Evolutionary conservation across 1,284 basidiomycete genomes (phyloP).

Genomic region (Ganoderma boninense): DNA sequence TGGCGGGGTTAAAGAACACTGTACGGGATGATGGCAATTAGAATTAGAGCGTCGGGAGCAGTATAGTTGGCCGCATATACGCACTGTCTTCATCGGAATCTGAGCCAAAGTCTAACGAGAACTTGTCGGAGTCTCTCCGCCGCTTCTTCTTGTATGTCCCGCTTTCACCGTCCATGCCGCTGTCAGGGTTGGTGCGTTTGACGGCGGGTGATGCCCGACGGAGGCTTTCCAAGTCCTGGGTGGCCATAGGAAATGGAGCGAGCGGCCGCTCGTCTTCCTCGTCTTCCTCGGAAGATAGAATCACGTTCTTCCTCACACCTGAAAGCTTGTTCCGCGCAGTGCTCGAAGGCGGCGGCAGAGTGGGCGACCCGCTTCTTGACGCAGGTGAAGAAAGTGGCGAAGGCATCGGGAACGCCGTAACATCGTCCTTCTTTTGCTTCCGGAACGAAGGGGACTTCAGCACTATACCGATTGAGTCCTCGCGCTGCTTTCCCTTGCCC

Average conservation of each 20-base stretch:
- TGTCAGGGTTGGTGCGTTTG: slow-evolving; percentile 48
- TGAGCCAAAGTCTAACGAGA: slow-evolving; percentile 29
- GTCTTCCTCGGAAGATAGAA: slow-evolving; percentile 24
- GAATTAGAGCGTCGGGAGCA: slow-evolving; percentile 6
- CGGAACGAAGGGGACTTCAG: slow-evolving; percentile 17
- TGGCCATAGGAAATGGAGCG: slow-evolving; percentile 62
- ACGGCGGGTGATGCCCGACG: slow-evolving; percentile 33
- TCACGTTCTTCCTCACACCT: slow-evolving; percentile 7
- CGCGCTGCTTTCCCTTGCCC: slow-evolving; percentile 13
- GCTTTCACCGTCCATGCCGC: slow-evolving; percentile 39
- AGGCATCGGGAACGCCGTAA: slow-evolving; percentile 20
- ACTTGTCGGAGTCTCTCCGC: slow-evolving; percentile 10
- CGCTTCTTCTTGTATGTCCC: slow-evolving; percentile 42
- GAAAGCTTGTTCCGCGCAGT: slow-evolving; percentile 9
- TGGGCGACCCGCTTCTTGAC: slow-evolving; percentile 12
- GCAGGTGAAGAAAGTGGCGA: slow-evolving; percentile 31
- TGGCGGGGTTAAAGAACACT: slow-evolving; percentile 53
- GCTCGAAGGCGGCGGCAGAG: slow-evolving; percentile 1
- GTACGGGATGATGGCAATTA: neutral
- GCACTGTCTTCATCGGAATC: slow-evolving; percentile 37
- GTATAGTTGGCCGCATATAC: slow-evolving; percentile 24
- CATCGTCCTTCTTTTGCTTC: neutral
- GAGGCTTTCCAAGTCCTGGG: slow-evolving; percentile 50
- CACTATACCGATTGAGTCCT: slow-evolving; percentile 12
- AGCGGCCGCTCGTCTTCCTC: slow-evolving; percentile 24